Evolutionary conservation across 306 rosid species (phyloP), one percentile per base, ranked within the genome.

Genomic region (Hylodesmum podocarpum): DNA sequence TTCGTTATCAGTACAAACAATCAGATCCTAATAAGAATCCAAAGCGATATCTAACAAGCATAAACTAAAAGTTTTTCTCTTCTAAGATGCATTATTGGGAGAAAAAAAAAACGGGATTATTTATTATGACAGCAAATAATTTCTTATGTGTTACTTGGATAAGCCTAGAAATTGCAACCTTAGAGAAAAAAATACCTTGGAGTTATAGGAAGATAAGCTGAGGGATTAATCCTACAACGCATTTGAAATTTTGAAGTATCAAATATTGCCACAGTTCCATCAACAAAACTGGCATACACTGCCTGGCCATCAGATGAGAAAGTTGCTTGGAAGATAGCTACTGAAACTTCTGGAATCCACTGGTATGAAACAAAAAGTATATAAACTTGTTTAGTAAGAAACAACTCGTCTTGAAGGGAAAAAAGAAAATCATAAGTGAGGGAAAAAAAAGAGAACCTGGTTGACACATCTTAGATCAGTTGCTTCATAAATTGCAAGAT

Each of bases 401-500:
- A 57, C 27, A 34, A 9, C 15, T 44, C 15, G 11, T 13, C 19
- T 21, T 21, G 25, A 62, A 75, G 25, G 25, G 9, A 22, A n/a
- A 46, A 4, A 61, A 24, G 36, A 40, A 29, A 2, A 76, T 37
- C n/a, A 25, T 36, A 67, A 40, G 55, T 6, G 27, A n/a, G 36
- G 49, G 66, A 11, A 24, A 50, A 10, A 21, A 73, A 22, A 64
- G 51, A 67, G 8, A 80, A 84, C 90, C 81, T 87, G 78, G 50
- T 50, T 66, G 59, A 69, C 22, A 44, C 76, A 76, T 27, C 13
- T 43, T 54, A 87, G 78, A 29, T 81, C 79, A 12, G 65, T 16
- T 28, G 83, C 79, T 47, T 83, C 84, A 77, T 86, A 86, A 15
- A 69, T 77, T 65, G 80, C 87, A 54, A 83, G 78, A 44, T 53